phyloP scores from a whole-genome alignment of 2,329 filamentous ascomycete genomes.

The Neofusicoccum parvum region DNA sequence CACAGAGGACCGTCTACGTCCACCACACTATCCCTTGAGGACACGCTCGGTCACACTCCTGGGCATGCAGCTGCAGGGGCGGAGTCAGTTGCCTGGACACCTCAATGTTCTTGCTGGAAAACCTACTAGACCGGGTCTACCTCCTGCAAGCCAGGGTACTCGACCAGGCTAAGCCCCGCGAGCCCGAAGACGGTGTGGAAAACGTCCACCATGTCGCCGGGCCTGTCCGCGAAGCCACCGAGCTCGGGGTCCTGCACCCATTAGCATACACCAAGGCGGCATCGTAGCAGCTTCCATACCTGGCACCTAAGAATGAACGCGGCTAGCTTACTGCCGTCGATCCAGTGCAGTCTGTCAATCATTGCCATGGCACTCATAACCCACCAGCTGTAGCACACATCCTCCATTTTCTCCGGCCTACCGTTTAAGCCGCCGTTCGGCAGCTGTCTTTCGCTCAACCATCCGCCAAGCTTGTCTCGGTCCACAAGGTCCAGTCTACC shows the following conservation, averaged over 20 bases:
- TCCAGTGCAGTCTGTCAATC: conserved; percentile 87
- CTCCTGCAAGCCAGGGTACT: conserved; percentile 72
- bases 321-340: conserved; percentile 78
- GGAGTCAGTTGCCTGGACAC: conserved; percentile 14
- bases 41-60: conserved; percentile 39
- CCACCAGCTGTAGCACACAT: conserved; percentile 99
- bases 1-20: conserved; percentile 12
- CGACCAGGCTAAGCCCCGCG: conserved; percentile 82
- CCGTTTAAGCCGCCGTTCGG: conserved; percentile 89
- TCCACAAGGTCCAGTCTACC: conserved; percentile 80
- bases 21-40: conserved; percentile 29
- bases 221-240: conserved; percentile 87
- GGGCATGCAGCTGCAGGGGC: conserved; percentile 42
- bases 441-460: conserved; percentile 92
- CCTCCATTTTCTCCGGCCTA: conserved; percentile 90
- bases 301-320: conserved; percentile 86
- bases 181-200: conserved; percentile 93
- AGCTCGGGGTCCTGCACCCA: conserved; percentile 65
- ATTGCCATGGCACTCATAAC: conserved; percentile 90
- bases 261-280: conserved; percentile 22
- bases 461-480: conserved; percentile 77
- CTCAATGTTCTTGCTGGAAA: too few relatives aligned
- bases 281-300: conserved; percentile 40
- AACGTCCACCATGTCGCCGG: conserved; percentile 94
- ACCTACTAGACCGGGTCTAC: conserved; percentile 85